Percentiles rank a stretch among this genome's conserved stretches.
These are phyloP conservation scores for Phyllosticta capitalensis DNA, from an alignment of 2,329 filamentous ascomycete genomes.

Conservation along the genomic window DNA sequence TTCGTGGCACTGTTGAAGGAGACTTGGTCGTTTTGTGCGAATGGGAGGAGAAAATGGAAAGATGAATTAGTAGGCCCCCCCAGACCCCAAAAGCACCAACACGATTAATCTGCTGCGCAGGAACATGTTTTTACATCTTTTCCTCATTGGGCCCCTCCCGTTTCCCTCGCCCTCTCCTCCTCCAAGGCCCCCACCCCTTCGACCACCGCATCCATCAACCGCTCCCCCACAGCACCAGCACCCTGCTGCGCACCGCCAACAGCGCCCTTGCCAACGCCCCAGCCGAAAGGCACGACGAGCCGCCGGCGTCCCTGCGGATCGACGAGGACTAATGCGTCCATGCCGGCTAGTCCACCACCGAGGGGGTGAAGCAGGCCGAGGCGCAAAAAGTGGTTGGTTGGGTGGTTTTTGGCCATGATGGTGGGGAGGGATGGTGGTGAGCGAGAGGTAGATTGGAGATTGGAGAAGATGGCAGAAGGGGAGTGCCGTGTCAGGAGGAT, in stretches of 20 bases:
- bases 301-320: constrained; percentile 28
- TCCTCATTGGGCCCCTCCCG: too few species aligned
- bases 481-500: constrained; percentile 3
- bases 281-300: constrained; percentile 36
- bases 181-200: neutral
- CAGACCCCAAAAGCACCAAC: too few species aligned
- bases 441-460: neutral
- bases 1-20: too few species aligned
- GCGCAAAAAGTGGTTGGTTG: constrained; percentile 29
- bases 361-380: constrained; percentile 36
- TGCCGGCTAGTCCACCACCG: constrained; percentile 33
- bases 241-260: constrained; percentile 17
- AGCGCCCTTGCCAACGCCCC: constrained; percentile 32
- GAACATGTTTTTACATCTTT: too few species aligned
- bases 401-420: neutral
- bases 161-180: neutral
- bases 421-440: neutral
- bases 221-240: constrained; percentile 21
- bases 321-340: constrained; percentile 37
- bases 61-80: too few species aligned
- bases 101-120: too few species aligned
- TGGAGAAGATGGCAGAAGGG: neutral
- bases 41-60: too few species aligned
- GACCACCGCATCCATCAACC: constrained; percentile 14
- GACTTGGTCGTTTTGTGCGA: too few species aligned